Evolutionary conservation across 805 yeast genomes (phyloP), one percentile per base, ranked within the genome.

Genomic region (Scheffersomyces spartinae): DNA sequence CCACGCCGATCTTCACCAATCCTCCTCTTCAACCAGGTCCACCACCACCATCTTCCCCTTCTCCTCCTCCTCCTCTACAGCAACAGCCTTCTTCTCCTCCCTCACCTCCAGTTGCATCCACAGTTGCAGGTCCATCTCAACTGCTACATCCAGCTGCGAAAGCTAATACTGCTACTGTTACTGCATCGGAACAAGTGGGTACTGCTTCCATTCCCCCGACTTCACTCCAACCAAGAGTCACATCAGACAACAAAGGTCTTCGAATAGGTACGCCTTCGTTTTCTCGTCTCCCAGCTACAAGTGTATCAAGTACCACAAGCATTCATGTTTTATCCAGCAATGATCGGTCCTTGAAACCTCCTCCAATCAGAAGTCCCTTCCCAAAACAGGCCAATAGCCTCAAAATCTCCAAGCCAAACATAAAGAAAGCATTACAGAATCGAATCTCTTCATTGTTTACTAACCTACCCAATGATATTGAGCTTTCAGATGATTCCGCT

Each of bases 391-490:
- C 20, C 8, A 15, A 12, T 8, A 16, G 5, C 13, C 26, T 33
- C 3, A 26, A n/a, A n/a, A n/a, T n/a, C n/a, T n/a, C 34, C 9
- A 25, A 29, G 16, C 35, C 27, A 15, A n/a, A 22, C n/a, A 20
- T 17, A 15, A 30, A 26, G 17, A 23, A 30, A 12, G 32, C 49
- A n/a, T 36, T 53, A 5, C 56, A 45, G 33, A 50, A 39, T 31
- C 38, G 49, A 17, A 55, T 57, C 8, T 43, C 62, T 2, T 45
- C 62, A 5, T 52, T 59, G 4, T 61, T 61, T 40, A 61, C 55
- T 31, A 61, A 61, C 22, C 39, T 61, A n/a, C 68, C 68, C 9
- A 61, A 61, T 34, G 68, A 61, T 40, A 57, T 61, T 26, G 66
- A 61, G 30, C 37, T 61, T 5, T 57, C 64, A 0, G 68, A 61